Conservation (phyloP, 495 filamentous ascomycete genomes). For the Talaromyces proteolyticus region DNA sequence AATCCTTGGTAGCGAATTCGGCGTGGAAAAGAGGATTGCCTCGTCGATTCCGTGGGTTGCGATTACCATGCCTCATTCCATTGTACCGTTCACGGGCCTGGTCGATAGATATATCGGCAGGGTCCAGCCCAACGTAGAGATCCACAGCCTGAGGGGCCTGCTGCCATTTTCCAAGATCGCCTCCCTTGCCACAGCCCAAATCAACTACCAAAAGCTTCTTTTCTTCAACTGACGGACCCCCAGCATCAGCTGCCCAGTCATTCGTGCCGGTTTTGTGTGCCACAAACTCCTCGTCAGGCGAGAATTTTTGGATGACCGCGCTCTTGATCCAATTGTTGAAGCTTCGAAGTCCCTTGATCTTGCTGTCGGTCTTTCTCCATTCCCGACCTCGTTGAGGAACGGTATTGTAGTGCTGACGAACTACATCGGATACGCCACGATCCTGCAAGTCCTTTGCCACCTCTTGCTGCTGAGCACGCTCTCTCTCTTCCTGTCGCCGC, state of each 20-base stretch:
- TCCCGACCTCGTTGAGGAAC: slow-evolving; percentile 81
- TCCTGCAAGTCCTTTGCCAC: slow-evolving; percentile 39
- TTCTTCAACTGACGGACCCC: slow-evolving; percentile 30
- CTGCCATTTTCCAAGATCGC: slow-evolving; percentile 94
- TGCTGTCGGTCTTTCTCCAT: slow-evolving; percentile 88
- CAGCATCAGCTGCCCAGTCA: slow-evolving; percentile 48
- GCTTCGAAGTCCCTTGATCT: slow-evolving; percentile 87
- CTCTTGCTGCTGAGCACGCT: slow-evolving; percentile 51
- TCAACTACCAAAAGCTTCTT: slow-evolving; percentile 75
- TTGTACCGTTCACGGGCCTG: slow-evolving; percentile 82
- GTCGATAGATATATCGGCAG: slow-evolving; percentile 82
- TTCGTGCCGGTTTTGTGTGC: slow-evolving; percentile 30
- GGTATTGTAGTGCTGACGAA: slow-evolving; percentile 92
- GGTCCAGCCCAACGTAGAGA: slow-evolving; percentile 89
- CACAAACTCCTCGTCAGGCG: slow-evolving; percentile 67
- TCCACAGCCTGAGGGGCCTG: slow-evolving; percentile 76
- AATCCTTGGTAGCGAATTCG: slow-evolving; percentile 83
- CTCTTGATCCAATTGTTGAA: slow-evolving; percentile 99
- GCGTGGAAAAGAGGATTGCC: slow-evolving; percentile 67
- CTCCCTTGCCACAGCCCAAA: slow-evolving; percentile 94
- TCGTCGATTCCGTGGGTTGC: slow-evolving; percentile 47
- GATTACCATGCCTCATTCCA: slow-evolving; percentile 62
- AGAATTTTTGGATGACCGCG: slow-evolving; percentile 93
- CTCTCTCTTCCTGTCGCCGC: slow-evolving; percentile 58
- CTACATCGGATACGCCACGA: slow-evolving; percentile 72